Conservation (phyloP, 2,329 filamentous ascomycete genomes). For the Stagonosporopsis rhizophila region DNA sequence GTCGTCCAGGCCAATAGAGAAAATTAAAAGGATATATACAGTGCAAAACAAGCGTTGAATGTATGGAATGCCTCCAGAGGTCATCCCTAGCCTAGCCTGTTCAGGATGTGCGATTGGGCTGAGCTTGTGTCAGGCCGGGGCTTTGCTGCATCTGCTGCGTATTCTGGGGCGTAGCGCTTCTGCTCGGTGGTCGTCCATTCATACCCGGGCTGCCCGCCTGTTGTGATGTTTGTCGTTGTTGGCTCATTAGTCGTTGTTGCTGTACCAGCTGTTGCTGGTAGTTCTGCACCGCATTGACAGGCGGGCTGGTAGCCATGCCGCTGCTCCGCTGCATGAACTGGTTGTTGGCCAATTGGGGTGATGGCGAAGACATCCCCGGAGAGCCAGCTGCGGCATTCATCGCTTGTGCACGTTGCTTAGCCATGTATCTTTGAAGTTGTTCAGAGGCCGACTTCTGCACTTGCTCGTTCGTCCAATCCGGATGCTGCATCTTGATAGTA, state of each 20-base stretch:
- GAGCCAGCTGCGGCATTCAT: slow-evolving; percentile 48
- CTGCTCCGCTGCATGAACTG: slow-evolving; percentile 44
- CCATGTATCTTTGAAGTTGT: slow-evolving; percentile 41
- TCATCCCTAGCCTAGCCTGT: slow-evolving; percentile 9
- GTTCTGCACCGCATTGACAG: slow-evolving; percentile 45
- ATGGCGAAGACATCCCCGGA: slow-evolving; percentile 37
- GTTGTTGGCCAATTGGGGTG: slow-evolving; percentile 45
- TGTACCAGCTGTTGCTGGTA: slow-evolving; percentile 49
- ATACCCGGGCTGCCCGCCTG: slow-evolving; percentile 43
- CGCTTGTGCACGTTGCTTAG: slow-evolving; percentile 45
- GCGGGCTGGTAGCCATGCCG: slow-evolving; percentile 39
- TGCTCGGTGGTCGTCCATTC: slow-evolving; percentile 42
- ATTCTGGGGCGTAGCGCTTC: slow-evolving; percentile 50
- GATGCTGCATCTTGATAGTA: slow-evolving; percentile 43
- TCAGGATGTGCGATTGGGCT: slow-evolving; percentile 25
- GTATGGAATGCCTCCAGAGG: slow-evolving; percentile 27
- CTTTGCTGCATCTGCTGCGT: slow-evolving; percentile 45
- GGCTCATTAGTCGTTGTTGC: slow-evolving; percentile 49
- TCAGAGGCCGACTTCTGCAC: slow-evolving; percentile 45
- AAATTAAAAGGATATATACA: slow-evolving; percentile 44
- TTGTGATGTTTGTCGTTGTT: slow-evolving; percentile 33
- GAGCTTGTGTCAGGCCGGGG: slow-evolving; percentile 44
- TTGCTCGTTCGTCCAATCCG: slow-evolving; percentile 46
- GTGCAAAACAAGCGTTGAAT: slow-evolving; percentile 26
- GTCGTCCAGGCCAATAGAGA: slow-evolving; percentile 13